Evolutionary conservation across 768 basidiomycete species (phyloP).

Genomic region (Dentipellis fragilis): DNA sequence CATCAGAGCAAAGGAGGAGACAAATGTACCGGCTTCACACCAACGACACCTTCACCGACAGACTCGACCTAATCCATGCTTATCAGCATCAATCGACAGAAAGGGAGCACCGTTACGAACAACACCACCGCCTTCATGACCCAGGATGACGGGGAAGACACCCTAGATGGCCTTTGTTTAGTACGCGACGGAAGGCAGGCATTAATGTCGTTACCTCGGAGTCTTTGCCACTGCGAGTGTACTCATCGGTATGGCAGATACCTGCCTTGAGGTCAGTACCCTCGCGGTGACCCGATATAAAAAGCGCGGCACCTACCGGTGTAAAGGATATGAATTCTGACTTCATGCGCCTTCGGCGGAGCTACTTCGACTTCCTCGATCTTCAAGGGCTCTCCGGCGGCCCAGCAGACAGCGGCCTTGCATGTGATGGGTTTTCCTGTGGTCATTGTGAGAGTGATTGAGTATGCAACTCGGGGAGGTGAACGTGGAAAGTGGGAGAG

Average conservation of each 20-base stretch:
- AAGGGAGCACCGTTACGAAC: slow-evolving; percentile 34
- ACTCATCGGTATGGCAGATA: slow-evolving; percentile 97
- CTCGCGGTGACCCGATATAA: not conserved
- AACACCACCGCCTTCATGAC: slow-evolving; percentile 89
- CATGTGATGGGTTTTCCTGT: slow-evolving; percentile 71
- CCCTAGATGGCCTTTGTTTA: slow-evolving; percentile 37
- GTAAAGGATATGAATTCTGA: slow-evolving; percentile 85
- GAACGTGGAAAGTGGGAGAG: slow-evolving; percentile 3
- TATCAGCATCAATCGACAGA: not conserved
- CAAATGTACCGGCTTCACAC: slow-evolving; percentile 42
- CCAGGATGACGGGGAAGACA: slow-evolving; percentile 85
- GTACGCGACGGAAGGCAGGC: slow-evolving; percentile 7
- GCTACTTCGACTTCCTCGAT: slow-evolving; percentile 92
- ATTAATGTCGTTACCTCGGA: slow-evolving; percentile 54
- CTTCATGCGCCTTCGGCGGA: slow-evolving; percentile 84
- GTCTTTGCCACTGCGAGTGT: slow-evolving; percentile 92
- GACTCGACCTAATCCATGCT: slow-evolving; percentile 68
- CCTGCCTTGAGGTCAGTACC: slow-evolving; percentile 28
- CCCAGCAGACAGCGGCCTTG: slow-evolving; percentile 96
- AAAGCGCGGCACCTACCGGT: slow-evolving; percentile 47
- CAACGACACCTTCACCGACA: slow-evolving; percentile 92
- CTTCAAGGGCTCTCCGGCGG: slow-evolving; percentile 73
- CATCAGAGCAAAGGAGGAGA: not conserved
- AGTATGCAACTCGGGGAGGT: slow-evolving; percentile 13
- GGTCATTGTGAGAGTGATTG: slow-evolving; percentile 27